Evolutionary conservation across 768 basidiomycete species (phyloP).

Genomic region (Lactarius sanguifluus): DNA sequence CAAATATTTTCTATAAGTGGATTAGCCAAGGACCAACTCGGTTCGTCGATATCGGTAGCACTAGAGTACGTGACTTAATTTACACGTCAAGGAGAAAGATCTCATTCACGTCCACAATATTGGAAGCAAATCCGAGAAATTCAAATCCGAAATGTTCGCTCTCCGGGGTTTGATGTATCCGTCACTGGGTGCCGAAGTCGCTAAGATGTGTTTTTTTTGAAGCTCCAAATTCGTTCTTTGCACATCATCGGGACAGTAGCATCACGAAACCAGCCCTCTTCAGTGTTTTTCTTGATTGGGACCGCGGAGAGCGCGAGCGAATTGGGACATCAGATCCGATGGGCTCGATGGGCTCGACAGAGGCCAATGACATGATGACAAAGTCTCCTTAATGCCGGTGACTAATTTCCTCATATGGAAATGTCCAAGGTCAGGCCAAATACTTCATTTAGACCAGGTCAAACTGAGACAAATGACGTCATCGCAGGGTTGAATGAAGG

Average conservation of each 20-base stretch:
- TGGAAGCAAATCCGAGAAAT: slow-evolving; percentile 2
- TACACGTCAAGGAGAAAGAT: neutral
- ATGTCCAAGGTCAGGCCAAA: slow-evolving; percentile 14
- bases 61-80: neutral
- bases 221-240: neutral
- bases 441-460: slow-evolving; percentile 11
- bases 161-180: neutral
- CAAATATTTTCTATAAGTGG: neutral
- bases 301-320: slow-evolving; percentile 16
- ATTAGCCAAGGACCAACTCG: neutral
- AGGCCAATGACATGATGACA: slow-evolving; percentile 11
- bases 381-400: slow-evolving; percentile 25
- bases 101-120: neutral
- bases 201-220: neutral
- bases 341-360: slow-evolving; percentile 15
- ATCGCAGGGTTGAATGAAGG: slow-evolving; percentile 14
- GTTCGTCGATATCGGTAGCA: neutral
- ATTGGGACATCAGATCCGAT: slow-evolving; percentile 14
- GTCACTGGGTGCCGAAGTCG: neutral
- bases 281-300: neutral
- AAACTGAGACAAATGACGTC: slow-evolving; percentile 21
- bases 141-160: neutral
- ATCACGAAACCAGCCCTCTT: neutral
- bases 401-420: slow-evolving; percentile 16
- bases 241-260: neutral